A percentile compares a stretch with the other conserved stretches of the same genome.
Evolutionary conservation across 148 eudicot genomes (phyloP).

Genomic region (Cornus suecica): DNA sequence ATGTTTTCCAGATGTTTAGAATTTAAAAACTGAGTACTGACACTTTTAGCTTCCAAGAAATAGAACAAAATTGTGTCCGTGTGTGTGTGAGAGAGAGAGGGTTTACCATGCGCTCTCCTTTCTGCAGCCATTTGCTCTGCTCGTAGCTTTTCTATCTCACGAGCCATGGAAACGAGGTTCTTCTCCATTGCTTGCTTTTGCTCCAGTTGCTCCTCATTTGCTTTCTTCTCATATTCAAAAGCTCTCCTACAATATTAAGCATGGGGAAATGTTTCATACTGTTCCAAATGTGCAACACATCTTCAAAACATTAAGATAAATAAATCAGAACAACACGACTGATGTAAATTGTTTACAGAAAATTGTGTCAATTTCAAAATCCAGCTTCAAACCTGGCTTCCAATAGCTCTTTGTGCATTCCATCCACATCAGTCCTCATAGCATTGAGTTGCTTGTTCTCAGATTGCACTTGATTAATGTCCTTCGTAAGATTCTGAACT

Average conservation of each 20-base stretch:
- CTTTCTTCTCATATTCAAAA: slow-evolving; percentile 71
- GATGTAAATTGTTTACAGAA: background rate
- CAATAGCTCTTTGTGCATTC: slow-evolving; percentile 60
- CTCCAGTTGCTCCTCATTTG: slow-evolving; percentile 61
- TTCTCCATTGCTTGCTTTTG: slow-evolving; percentile 80
- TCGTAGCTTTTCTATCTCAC: slow-evolving; percentile 79
- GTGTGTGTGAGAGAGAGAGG: slow-evolving; percentile 12
- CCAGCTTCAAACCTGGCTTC: slow-evolving; percentile 67
- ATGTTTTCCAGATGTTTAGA: background rate
- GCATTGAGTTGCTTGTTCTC: slow-evolving; percentile 62
- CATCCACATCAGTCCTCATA: slow-evolving; percentile 67
- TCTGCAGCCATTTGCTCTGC: slow-evolving; percentile 55
- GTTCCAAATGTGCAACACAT: background rate
- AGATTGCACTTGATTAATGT: slow-evolving; percentile 44
- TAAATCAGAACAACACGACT: background rate
- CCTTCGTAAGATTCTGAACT: slow-evolving; percentile 62
- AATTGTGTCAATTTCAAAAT: background rate
- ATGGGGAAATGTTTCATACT: background rate
- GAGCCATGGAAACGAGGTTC: slow-evolving; percentile 72
- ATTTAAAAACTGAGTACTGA: background rate
- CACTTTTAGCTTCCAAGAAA: no score
- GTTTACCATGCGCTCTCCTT: slow-evolving; percentile 51
- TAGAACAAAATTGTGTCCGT: background rate
- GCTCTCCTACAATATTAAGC: slow-evolving; percentile 54
- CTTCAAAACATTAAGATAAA: background rate